phyloP scores from a whole-genome alignment of 2,329 filamentous ascomycete species.

The Phoma sp. region DNA sequence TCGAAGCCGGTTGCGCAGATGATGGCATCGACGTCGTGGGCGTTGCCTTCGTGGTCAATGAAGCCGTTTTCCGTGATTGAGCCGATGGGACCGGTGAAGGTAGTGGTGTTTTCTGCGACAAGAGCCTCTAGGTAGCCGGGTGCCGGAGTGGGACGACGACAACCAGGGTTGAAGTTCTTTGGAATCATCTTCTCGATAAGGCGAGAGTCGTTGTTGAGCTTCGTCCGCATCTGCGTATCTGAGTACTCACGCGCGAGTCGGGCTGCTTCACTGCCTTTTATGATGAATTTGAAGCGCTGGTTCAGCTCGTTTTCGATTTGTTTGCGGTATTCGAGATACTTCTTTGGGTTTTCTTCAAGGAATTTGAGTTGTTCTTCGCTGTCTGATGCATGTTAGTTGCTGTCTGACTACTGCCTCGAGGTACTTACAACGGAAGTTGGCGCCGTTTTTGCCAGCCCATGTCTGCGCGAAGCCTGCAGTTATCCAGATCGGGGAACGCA shows the following conservation, averaged over 20 bases:
- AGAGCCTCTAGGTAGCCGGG: slow-evolving; percentile 35
- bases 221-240: slow-evolving; percentile 51
- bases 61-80: slow-evolving; percentile 32
- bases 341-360: slow-evolving; percentile 51
- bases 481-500: slow-evolving; percentile 57
- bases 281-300: slow-evolving; percentile 61
- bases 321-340: slow-evolving; percentile 58
- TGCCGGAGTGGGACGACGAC: slow-evolving; percentile 33
- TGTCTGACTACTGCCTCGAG: neutral
- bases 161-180: slow-evolving; percentile 45
- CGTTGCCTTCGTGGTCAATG: slow-evolving; percentile 25
- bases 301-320: slow-evolving; percentile 60
- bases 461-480: slow-evolving; percentile 57
- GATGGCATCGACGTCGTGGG: slow-evolving; percentile 50
- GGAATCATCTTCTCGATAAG: slow-evolving; percentile 57
- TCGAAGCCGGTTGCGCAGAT: slow-evolving; percentile 55
- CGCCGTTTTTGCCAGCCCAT: slow-evolving; percentile 56
- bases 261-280: slow-evolving; percentile 58
- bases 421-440: slow-evolving; percentile 55
- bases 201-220: slow-evolving; percentile 48
- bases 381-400: slow-evolving; percentile 30
- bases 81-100: slow-evolving; percentile 29
- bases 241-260: slow-evolving; percentile 51
- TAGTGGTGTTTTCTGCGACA: slow-evolving; percentile 24
- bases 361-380: slow-evolving; percentile 51